A percentile compares a stretch with the other conserved stretches of the same genome.
Conservation (phyloP, 148 eudicot species). For the Rhododendron griersonianum region DNA sequence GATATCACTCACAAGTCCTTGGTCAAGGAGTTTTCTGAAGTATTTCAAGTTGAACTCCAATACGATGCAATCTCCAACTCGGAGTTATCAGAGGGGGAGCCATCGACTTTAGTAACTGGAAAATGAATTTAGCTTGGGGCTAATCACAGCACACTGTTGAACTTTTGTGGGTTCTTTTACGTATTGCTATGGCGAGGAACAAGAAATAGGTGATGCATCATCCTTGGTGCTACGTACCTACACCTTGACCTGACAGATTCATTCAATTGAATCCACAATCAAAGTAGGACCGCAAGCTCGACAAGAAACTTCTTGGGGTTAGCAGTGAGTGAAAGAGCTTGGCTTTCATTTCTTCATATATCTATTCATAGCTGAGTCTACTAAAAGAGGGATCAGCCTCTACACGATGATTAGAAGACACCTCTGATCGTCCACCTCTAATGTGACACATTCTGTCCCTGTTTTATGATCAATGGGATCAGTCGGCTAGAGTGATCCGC, state of each 20-base stretch:
- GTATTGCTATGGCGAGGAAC: neutral
- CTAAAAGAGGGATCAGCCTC: neutral
- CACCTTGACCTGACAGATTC: neutral
- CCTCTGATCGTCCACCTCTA: neutral
- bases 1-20: slow-evolving; percentile 43
- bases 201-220: neutral
- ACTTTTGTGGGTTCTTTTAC: neutral
- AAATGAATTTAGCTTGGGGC: neutral
- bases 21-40: slow-evolving; percentile 58
- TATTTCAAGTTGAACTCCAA: slow-evolving; percentile 60
- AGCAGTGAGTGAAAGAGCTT: neutral
- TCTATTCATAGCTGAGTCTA: neutral
- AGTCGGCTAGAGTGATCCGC: neutral
- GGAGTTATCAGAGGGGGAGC: neutral
- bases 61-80: slow-evolving; percentile 10
- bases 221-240: neutral
- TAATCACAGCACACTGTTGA: neutral
- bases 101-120: neutral
- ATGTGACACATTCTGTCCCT: no score
- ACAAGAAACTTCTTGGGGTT: neutral
- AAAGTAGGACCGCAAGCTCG: neutral
- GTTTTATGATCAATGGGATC: neutral
- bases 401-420: neutral
- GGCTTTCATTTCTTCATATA: neutral
- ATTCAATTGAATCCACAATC: neutral